Base-by-base conservation (phyloP, 192 early-diverging fungal genomes). In the Rhizoclosmatium sp. region DNA sequence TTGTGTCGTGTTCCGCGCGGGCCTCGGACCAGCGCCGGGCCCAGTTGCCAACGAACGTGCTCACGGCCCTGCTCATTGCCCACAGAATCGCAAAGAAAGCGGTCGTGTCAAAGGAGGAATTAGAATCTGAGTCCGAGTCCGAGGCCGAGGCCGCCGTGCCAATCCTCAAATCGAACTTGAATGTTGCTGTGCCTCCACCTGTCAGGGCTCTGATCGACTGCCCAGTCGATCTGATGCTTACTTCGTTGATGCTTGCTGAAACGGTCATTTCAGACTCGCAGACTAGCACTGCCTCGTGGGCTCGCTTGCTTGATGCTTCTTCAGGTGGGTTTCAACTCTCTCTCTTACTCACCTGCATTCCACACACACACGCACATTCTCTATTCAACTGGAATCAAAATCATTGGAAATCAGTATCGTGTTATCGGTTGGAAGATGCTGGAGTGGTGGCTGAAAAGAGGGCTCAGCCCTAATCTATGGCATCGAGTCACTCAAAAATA, bases 271-370 rank as follows among this genome's bases (percentile, higher is more conserved):
- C 68, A 12, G 68, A 69, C 46, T 1, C 46, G 1, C 68, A 69
- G 48, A 69, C 68, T 49, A 45, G 40, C 9, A 69, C 68, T 40
- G 68, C 68, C 14, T 69, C 68, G 42, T 69, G 68, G 68, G 68
- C 68, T 9, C 40, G 68, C 21, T 10, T 69, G 68, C 10, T 23
- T 69, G 67, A 46, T 40, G 12, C 46, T 12, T 23, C 23, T 59
- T 59, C 19, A 2, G 58, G 16, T 58, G 54, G 2, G 58, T 59
- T 16, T 16, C 16, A n/a, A 59, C 16, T 16, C 58, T 59, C 1
- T 16, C 58, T 59, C 58, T n/a, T 59, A 21, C 21, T 59, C 3
- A 5, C 19, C 21, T 21, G 16, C 2, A 19, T 59, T 14, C 56
- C 14, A 0, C 14, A 19, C 1, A 59, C 56, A 19, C 21, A 21